Evolutionary conservation across 2,329 filamentous ascomycete genomes (phyloP).

Genomic region (Lasiodiplodia theobromae): DNA sequence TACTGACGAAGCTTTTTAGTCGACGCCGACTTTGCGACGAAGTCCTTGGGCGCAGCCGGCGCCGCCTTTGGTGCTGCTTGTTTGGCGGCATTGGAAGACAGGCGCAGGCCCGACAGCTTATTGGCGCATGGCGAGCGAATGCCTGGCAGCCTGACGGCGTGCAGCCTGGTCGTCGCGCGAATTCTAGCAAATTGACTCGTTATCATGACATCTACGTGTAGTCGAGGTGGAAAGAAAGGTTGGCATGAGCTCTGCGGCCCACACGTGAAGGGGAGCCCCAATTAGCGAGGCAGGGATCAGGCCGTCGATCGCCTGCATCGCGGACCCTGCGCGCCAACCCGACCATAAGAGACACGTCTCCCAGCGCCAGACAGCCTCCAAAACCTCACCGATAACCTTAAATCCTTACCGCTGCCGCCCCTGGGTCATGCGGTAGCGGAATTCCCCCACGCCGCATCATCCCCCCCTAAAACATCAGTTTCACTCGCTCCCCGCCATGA

Average conservation of each 20-base stretch:
- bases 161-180: background rate
- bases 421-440: constrained; percentile 5
- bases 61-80: background rate
- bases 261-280: constrained; percentile 17
- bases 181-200: constrained; percentile 1
- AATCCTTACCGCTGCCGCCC: background rate
- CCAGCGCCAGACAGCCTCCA: background rate
- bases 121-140: background rate
- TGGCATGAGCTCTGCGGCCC: constrained; percentile 10
- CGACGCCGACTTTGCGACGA: background rate
- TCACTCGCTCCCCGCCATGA: constrained; percentile 7
- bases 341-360: constrained; percentile 17
- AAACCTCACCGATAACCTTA: background rate
- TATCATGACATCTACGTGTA: constrained; percentile 17
- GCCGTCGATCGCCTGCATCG: background rate
- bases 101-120: background rate
- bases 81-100: constrained; percentile 1
- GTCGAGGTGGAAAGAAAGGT: constrained; percentile 23
- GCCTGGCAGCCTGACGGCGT: background rate
- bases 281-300: background rate
- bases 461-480: background rate
- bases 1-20: constrained; percentile 1
- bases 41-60: background rate
- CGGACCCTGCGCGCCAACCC: background rate
- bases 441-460: background rate